Percentiles rank a stretch among this genome's conserved stretches.
Conservation (phyloP, 352 stramenopile species). For the Elongisporangium undulatum region DNA sequence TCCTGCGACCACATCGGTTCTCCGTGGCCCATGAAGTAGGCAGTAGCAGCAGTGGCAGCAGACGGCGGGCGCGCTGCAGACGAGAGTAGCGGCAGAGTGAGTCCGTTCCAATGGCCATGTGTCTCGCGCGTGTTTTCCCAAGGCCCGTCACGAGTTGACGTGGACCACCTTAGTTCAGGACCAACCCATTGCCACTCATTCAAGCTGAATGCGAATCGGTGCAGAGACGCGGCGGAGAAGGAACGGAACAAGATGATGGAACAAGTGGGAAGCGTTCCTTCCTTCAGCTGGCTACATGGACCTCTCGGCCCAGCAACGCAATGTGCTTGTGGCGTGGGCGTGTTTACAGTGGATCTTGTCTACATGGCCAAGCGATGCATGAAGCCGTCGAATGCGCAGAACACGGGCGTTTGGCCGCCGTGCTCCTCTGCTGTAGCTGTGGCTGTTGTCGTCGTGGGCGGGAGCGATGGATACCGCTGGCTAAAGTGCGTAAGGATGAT, state of each 20-base stretch:
- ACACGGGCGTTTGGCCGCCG: neutral
- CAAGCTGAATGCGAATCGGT: neutral
- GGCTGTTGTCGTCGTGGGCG: slow-evolving; percentile 16
- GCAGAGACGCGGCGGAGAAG: neutral
- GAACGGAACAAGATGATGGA: neutral
- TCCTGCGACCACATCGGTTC: slow-evolving; percentile 46
- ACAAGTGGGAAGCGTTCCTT: neutral
- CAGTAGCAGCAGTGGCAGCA: neutral
- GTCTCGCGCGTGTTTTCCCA: neutral
- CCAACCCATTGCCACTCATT: neutral
- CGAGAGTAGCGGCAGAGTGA: neutral
- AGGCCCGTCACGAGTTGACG: neutral
- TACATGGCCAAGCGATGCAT: slow-evolving; percentile 19
- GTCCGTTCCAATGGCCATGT: neutral
- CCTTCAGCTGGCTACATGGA: neutral
- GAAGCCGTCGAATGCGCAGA: slow-evolving; percentile 40
- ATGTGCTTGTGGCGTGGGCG: neutral
- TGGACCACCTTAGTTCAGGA: neutral
- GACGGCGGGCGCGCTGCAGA: neutral
- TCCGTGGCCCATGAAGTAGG: slow-evolving; percentile 13
- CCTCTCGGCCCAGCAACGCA: slow-evolving; percentile 4
- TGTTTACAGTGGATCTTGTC: too few relatives aligned
- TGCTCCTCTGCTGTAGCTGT: neutral
- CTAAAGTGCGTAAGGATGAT: slow-evolving; percentile 97
- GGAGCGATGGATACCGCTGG: slow-evolving; percentile 64